phyloP scores from a whole-genome alignment of 139 green algal genomes.

The Eudorina sp. region DNA sequence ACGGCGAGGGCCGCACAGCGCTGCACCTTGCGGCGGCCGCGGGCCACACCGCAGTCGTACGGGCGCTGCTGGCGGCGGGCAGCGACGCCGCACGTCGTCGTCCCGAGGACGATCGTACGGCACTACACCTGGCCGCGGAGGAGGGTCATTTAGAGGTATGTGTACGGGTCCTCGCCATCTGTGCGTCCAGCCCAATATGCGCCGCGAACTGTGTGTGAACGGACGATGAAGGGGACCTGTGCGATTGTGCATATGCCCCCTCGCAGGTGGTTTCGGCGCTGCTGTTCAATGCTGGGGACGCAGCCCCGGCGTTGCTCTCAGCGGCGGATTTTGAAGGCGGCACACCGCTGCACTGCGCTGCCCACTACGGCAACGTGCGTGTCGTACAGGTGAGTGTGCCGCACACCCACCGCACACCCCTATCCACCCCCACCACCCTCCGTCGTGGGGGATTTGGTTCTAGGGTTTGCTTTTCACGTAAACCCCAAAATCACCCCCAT shows the following conservation, averaged over 20 bases:
- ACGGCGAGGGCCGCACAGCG: constrained; percentile 20
- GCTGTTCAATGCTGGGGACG: constrained; percentile 11
- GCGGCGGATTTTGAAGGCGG: constrained; percentile 15
- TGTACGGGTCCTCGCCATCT: no score
- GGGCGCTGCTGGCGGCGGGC: constrained; percentile 12
- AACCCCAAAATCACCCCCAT: no score
- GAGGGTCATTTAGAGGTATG: constrained; percentile 35
- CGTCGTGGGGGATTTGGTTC: no score
- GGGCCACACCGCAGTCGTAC: not conserved
- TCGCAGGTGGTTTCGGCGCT: constrained; percentile 25
- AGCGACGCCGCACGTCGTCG: not conserved
- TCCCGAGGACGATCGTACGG: constrained; percentile 35
- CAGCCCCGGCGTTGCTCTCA: not conserved
- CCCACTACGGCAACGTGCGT: constrained; percentile 29
- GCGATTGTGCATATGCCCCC: not conserved
- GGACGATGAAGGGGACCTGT: not conserved
- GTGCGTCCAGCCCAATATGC: no score
- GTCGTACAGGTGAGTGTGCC: not conserved
- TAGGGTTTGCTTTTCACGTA: no score
- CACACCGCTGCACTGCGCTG: constrained; percentile 26
- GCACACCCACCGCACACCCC: no score
- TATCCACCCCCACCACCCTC: no score
- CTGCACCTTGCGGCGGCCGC: constrained; percentile 30
- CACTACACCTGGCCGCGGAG: constrained; percentile 39
- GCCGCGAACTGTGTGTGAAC: no score